Percentiles rank a stretch among this genome's conserved stretches.
Evolutionary conservation across 495 filamentous ascomycete genomes (phyloP).

Genomic region (Trypethelium eluteriae): DNA sequence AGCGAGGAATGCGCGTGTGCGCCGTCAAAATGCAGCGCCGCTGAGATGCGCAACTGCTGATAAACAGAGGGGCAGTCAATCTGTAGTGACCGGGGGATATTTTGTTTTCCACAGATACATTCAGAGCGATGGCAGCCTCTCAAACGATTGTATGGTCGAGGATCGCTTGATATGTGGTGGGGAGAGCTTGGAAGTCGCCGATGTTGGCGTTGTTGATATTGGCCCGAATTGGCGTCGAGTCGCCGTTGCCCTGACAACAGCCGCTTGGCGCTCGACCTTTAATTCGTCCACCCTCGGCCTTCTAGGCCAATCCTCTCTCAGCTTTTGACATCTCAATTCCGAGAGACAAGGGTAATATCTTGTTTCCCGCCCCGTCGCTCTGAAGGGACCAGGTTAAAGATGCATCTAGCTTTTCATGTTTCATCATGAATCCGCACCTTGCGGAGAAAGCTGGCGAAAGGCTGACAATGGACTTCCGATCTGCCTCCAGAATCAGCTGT

Average conservation of each 20-base stretch:
- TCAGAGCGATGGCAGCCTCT: not conserved
- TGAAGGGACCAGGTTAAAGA: too few species aligned
- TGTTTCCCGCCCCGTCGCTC: too few species aligned
- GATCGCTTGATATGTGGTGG: not conserved
- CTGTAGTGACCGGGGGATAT: too few species aligned
- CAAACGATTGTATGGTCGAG: not conserved
- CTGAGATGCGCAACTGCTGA: not conserved
- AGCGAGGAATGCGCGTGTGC: constrained; percentile 7
- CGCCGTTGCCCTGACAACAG: constrained; percentile 6
- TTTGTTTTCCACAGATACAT: too few species aligned
- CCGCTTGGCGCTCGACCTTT: not conserved
- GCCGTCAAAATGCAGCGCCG: not conserved
- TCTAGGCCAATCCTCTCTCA: not conserved
- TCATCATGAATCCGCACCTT: too few species aligned
- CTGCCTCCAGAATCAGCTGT: too few species aligned
- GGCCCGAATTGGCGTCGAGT: not conserved
- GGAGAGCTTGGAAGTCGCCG: not conserved
- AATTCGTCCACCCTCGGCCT: too few species aligned
- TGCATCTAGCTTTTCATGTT: too few species aligned
- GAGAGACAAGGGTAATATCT: constrained; percentile 6
- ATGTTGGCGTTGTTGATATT: constrained; percentile 3
- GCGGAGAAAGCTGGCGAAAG: too few species aligned
- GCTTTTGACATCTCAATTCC: not conserved
- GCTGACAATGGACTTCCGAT: too few species aligned
- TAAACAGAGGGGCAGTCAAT: not conserved